phyloP scores from a whole-genome alignment of 2,329 filamentous ascomycete species.

The Colletotrichum tamarilloi region DNA sequence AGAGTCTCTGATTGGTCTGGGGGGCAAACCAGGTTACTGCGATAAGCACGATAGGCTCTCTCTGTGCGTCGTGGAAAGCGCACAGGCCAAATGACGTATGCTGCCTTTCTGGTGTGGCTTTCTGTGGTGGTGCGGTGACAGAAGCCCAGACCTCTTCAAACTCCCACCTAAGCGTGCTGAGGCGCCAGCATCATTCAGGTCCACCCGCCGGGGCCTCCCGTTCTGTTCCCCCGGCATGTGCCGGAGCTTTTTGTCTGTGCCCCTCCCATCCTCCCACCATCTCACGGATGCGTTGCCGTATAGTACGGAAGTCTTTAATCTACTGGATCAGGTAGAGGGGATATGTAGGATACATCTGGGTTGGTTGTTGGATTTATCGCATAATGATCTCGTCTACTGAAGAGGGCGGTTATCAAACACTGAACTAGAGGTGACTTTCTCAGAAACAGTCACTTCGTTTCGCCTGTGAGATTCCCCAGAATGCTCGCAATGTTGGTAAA shows the following conservation, averaged over 20 bases:
- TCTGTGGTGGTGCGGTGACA: background rate
- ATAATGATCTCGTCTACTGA: too few relatives aligned
- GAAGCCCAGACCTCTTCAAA: constrained; percentile 6
- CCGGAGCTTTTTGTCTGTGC: constrained; percentile 4
- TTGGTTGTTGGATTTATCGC: too few relatives aligned
- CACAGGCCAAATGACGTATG: constrained; percentile 11
- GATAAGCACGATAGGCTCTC: background rate
- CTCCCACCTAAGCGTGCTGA: background rate
- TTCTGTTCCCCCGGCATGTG: constrained; percentile 8
- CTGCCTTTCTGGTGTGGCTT: background rate
- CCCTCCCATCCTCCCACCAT: background rate
- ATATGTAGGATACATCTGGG: too few relatives aligned
- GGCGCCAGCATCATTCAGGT: background rate
- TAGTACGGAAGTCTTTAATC: background rate
- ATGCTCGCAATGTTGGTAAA: too few relatives aligned
- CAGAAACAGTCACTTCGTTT: too few relatives aligned
- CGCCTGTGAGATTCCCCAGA: too few relatives aligned
- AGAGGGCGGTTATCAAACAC: too few relatives aligned
- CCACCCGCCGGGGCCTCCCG: constrained; percentile 18
- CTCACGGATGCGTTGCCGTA: background rate
- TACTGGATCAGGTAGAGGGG: too few relatives aligned
- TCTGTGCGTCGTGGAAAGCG: background rate
- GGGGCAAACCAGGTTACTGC: background rate
- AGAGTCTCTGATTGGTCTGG: constrained; percentile 8
- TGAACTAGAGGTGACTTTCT: too few relatives aligned